These are phyloP conservation scores for Skeletonema menzelii DNA, from an alignment of 108 stramenopile genomes.

Conservation along the genomic window DNA sequence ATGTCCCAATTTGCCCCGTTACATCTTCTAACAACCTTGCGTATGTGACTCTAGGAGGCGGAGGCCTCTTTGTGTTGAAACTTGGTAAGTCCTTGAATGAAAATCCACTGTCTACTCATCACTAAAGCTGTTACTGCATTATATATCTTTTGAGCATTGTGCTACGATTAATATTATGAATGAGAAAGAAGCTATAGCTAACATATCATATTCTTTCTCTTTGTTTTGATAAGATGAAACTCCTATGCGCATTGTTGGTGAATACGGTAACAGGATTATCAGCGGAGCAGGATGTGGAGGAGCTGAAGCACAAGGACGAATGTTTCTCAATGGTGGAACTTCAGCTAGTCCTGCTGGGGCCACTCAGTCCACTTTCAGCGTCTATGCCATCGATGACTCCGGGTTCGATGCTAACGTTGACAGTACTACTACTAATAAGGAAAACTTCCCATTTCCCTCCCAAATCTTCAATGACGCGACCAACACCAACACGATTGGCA, in stretches of 20 bases:
- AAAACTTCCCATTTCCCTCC: slow-evolving; percentile 7
- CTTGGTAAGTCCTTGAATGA: neutral
- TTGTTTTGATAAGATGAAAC: neutral
- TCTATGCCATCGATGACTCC: slow-evolving; percentile 14
- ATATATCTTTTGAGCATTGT: too few species aligned
- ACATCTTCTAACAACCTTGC: neutral
- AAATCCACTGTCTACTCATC: too few species aligned
- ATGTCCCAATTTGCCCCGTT: slow-evolving; percentile 44
- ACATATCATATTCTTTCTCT: neutral
- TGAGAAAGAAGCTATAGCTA: neutral
- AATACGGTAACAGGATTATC: slow-evolving; percentile 21
- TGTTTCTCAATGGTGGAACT: slow-evolving; percentile 28
- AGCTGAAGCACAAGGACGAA: neutral
- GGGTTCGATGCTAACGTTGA: neutral
- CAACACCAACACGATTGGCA: slow-evolving; percentile 17
- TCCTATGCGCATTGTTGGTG: slow-evolving; percentile 42
- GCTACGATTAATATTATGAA: neutral
- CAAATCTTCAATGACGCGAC: slow-evolving; percentile 23
- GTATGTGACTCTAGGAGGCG: slow-evolving; percentile 15
- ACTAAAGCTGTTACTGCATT: neutral
- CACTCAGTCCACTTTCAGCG: slow-evolving; percentile 16
- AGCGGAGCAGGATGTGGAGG: slow-evolving; percentile 42
- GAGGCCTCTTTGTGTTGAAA: slow-evolving; percentile 27
- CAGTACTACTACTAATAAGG: neutral
- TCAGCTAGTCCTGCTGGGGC: slow-evolving; percentile 13